Percentiles rank a stretch among this genome's conserved stretches.
phyloP scores from a whole-genome alignment of 495 filamentous ascomycete species.

The Aspergillus steynii region DNA sequence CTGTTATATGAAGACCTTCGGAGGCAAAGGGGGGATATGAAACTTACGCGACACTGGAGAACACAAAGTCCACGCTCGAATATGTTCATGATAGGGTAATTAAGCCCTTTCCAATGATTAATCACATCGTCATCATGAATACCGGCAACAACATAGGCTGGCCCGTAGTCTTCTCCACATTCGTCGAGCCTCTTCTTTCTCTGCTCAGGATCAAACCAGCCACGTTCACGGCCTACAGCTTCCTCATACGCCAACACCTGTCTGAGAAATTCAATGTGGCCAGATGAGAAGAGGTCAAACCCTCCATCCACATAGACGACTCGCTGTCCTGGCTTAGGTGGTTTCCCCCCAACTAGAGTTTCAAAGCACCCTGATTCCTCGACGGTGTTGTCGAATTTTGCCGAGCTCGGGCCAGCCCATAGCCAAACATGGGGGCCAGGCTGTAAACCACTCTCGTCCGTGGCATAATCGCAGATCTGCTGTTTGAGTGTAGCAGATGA shows the following conservation, averaged over 20 bases:
- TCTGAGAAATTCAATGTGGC: conserved; percentile 92
- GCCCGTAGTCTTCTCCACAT: conserved; percentile 67
- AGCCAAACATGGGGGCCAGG: conserved; percentile 79
- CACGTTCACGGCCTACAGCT: conserved; percentile 57
- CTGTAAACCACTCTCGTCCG: conserved; percentile 70
- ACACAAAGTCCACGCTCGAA: conserved; percentile 95
- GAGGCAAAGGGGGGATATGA: background rate
- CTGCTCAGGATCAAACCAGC: conserved; percentile 71
- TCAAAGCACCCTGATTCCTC: conserved; percentile 60
- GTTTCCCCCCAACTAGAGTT: conserved; percentile 63
- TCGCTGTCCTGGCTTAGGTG: conserved; percentile 71
- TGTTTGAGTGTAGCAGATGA: conserved; percentile 64
- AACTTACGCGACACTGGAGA: conserved; percentile 81
- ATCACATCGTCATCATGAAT: conserved; percentile 94
- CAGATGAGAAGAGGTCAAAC: conserved; percentile 95
- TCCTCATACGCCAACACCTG: conserved; percentile 72
- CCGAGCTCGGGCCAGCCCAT: conserved; percentile 60
- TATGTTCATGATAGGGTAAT: conserved; percentile 99
- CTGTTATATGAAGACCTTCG: conserved; percentile 18
- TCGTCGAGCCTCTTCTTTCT: conserved; percentile 60
- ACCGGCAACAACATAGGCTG: conserved; percentile 83
- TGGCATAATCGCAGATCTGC: conserved; percentile 80
- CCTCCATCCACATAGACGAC: conserved; percentile 95
- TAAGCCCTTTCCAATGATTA: conserved; percentile 92
- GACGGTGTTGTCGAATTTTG: conserved; percentile 49